Percentiles rank a stretch among this genome's conserved stretches.
phyloP scores from a whole-genome alignment of 371 early-diverging fungal genomes.

The Rhizopus sp. region DNA sequence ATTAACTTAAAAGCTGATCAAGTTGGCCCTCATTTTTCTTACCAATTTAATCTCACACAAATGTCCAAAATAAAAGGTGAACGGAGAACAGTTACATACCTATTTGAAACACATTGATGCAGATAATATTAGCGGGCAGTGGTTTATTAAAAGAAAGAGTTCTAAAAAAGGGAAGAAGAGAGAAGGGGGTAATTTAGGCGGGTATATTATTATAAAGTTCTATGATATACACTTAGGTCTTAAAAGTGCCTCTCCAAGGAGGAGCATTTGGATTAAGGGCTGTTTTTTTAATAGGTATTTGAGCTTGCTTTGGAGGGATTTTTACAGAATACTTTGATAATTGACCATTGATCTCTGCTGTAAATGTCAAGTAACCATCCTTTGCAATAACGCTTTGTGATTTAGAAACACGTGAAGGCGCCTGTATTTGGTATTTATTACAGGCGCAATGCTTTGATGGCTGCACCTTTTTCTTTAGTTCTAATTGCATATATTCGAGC shows the following conservation, averaged over 20 bases:
- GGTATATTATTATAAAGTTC: background rate
- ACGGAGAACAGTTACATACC: background rate
- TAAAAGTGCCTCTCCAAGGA: constrained; percentile 12
- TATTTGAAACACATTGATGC: too few relatives aligned
- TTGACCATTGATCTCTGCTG: constrained; percentile 44
- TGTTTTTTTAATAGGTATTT: background rate
- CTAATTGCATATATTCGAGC: constrained; percentile 29
- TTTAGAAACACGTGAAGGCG: background rate
- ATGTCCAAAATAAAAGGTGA: background rate
- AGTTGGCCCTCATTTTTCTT: too few relatives aligned
- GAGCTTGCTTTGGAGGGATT: constrained; percentile 20
- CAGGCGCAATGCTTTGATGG: background rate
- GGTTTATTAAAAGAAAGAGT: too few relatives aligned
- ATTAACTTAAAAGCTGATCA: too few relatives aligned
- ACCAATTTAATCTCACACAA: background rate
- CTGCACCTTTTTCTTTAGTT: constrained; percentile 17
- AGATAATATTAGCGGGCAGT: too few relatives aligned
- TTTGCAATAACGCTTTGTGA: constrained; percentile 27
- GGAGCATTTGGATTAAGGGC: constrained; percentile 23
- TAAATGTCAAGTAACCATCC: constrained; percentile 42
- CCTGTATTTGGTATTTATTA: background rate
- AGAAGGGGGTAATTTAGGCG: constrained; percentile 4
- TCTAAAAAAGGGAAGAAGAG: background rate
- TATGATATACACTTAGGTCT: background rate
- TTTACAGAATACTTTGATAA: constrained; percentile 39